These are phyloP conservation scores for Teunomyces gatunensis DNA, from an alignment of 805 yeast species.

Conservation along the genomic window DNA sequence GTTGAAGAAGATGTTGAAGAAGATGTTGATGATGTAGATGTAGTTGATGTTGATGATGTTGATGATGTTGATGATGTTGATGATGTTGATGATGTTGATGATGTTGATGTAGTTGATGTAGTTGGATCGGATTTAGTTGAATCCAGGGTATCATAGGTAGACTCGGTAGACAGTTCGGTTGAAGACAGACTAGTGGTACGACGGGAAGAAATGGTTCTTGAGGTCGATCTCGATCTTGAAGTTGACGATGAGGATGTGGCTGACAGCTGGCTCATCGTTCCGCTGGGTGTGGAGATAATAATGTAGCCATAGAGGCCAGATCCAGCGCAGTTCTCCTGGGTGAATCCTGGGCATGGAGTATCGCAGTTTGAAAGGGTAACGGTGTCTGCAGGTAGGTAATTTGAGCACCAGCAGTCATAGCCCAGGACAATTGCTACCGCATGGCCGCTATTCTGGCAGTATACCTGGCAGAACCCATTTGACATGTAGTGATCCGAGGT, in stretches of 20 bases:
- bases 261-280: conserved; percentile 3
- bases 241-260: conserved; percentile 3
- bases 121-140: too few species aligned
- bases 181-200: background rate
- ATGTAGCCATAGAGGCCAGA: conserved; percentile 55
- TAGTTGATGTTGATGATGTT: conserved; percentile 11
- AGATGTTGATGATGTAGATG: conserved; percentile 11
- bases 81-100: background rate
- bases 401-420: conserved; percentile 62
- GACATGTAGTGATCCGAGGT: conserved; percentile 30
- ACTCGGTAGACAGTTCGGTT: background rate
- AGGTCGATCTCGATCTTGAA: conserved; percentile 6
- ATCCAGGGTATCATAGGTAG: background rate
- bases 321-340: conserved; percentile 41
- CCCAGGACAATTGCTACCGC: conserved; percentile 54
- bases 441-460: conserved; percentile 42
- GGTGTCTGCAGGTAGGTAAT: conserved; percentile 45
- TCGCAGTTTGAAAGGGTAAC: conserved; percentile 33
- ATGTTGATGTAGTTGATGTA: background rate
- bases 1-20: conserved; percentile 15
- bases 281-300: conserved; percentile 20
- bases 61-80: conserved; percentile 6
- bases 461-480: conserved; percentile 51
- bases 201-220: background rate
- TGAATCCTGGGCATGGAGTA: conserved; percentile 45